A percentile compares a stretch with the other conserved stretches of the same genome.
These are phyloP conservation scores for Carex scoparia DNA, from an alignment of 176 grass and related monocot genomes.

Conservation along the genomic window DNA sequence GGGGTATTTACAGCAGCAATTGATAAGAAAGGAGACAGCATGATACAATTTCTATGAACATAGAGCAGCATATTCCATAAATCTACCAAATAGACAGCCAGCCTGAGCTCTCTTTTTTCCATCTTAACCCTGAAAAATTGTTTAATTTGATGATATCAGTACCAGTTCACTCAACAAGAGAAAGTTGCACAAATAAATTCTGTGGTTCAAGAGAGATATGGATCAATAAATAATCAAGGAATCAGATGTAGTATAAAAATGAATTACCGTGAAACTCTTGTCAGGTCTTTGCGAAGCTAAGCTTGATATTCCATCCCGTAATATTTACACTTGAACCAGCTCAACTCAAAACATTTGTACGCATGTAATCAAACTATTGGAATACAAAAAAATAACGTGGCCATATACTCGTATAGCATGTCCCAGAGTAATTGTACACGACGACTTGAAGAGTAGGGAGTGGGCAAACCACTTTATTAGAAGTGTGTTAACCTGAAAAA, in stretches of 20 bases:
- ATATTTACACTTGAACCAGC: slow-evolving; percentile 19
- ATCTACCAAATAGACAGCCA: slow-evolving; percentile 11
- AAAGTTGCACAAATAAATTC: background rate
- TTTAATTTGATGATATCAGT: background rate
- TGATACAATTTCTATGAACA: slow-evolving; percentile 26
- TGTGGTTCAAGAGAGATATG: background rate
- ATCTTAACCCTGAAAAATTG: background rate
- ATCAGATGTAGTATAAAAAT: background rate
- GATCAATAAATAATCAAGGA: background rate
- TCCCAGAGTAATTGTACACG: slow-evolving; percentile 17
- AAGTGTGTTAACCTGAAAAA: slow-evolving; percentile 9
- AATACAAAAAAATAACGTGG: background rate
- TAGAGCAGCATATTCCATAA: background rate
- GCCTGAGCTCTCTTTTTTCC: background rate
- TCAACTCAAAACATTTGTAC: slow-evolving; percentile 22
- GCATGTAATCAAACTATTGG: slow-evolving; percentile 9
- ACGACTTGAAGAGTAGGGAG: slow-evolving; percentile 5
- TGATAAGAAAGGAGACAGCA: slow-evolving; percentile 6
- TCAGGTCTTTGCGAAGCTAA: background rate
- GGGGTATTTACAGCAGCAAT: slow-evolving; percentile 21
- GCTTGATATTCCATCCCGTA: background rate
- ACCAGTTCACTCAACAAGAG: background rate
- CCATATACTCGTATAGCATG: slow-evolving; percentile 14
- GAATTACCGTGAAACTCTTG: background rate
- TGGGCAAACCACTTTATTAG: slow-evolving; percentile 14